Evolutionary conservation across 305 asterid species (phyloP), one percentile per base, ranked within the genome.

Genomic region (Andrographis paniculata): DNA sequence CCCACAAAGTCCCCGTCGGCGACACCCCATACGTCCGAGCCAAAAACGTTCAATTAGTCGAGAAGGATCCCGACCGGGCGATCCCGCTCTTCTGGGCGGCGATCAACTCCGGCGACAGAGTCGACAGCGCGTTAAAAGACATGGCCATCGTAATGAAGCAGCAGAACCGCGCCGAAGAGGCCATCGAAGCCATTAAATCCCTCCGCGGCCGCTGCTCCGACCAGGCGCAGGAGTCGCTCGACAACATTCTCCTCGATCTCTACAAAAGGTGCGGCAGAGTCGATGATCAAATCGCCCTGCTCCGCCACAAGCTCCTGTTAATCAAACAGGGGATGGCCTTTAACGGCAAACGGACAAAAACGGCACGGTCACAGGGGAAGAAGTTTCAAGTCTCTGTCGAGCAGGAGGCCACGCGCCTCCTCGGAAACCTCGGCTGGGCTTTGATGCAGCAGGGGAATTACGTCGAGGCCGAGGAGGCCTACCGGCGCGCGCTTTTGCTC

Each of bases 111-210:
- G 96, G 98, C 14, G 98, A 91, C 44, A 68, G 98, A 71, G 98
- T 89, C 20, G 95, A 89, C 33, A 89, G 95, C 58, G 98, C 98
- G 56, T 69, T 89, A 13, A 89, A 91, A 62, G 98, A 91, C 41
- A 91, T 86, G 96, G 98, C 98, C 0, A 83, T 91, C 40, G 98
- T 91, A 10, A 91, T 91, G 98, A 91, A 91, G 69, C 98, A 91
- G 69, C 96, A 83, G 46, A 91, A 91, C 52, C 51, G 96, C 68
- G 92, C 96, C 1, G 96, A 83, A 21, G 98, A 91, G 55, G 98
- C 96, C 41, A 66, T 91, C 35, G 96, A 91, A 57, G 98, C 96
- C 3, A 84, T 91, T 40, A 91, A 86, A 53, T 86, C 94, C 1
- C 47, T 91, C 50, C 77, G 99, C 50, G 54, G 59, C 44, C 75